These are phyloP conservation scores for Hemileia vastatrix DNA, from an alignment of 1,284 basidiomycete species.

Conservation along the genomic window DNA sequence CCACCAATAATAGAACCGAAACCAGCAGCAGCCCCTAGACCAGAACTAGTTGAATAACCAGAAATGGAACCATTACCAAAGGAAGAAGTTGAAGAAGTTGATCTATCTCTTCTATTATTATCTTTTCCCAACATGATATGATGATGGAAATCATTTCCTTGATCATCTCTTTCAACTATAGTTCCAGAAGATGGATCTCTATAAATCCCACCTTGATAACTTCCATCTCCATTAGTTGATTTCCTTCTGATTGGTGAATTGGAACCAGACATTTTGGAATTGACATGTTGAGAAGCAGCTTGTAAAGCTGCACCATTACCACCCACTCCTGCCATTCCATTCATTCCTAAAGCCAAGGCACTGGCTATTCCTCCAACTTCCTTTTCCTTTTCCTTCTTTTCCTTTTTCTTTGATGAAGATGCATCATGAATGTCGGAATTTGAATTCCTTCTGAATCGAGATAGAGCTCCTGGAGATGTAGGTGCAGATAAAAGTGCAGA, in stretches of 20 bases:
- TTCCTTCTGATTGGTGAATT: not conserved
- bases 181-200: constrained; percentile 32
- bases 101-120: not conserved
- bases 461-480: not conserved
- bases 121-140: not conserved
- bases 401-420: too few species aligned
- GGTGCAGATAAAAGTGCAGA: not conserved
- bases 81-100: not conserved
- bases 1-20: not conserved
- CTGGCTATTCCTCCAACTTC: constrained; percentile 32
- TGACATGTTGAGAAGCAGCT: not conserved
- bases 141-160: constrained; percentile 21
- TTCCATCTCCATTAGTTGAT: constrained; percentile 10
- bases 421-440: not conserved
- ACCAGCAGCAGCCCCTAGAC: constrained; percentile 1
- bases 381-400: constrained; percentile 11
- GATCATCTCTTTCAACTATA: constrained; percentile 28
- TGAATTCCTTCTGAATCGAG: not conserved
- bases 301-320: not conserved
- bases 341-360: constrained; percentile 34
- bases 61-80: not conserved
- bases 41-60: not conserved
- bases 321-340: constrained; percentile 35
- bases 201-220: constrained; percentile 31
- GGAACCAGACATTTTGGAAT: not conserved